A percentile compares a stretch with the other conserved stretches of the same genome.
These are phyloP conservation scores for Wallemia ichthyophaga DNA, from an alignment of 1,284 basidiomycete genomes.

Conservation along the genomic window DNA sequence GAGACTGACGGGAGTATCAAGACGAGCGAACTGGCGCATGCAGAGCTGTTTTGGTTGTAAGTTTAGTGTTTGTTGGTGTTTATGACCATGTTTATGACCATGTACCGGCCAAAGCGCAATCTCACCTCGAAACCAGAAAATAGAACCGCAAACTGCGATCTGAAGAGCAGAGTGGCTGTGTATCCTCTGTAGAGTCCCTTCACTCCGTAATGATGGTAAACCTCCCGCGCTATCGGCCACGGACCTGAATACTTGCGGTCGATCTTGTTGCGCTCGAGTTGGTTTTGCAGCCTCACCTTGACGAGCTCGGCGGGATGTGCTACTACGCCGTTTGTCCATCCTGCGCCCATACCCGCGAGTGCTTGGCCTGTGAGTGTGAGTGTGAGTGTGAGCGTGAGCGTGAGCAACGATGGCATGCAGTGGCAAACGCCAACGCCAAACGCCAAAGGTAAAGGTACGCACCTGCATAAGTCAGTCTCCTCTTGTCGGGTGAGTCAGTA, in stretches of 20 bases:
- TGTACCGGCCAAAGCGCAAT: too few species aligned
- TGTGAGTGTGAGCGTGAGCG: too few species aligned
- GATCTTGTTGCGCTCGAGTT: background rate
- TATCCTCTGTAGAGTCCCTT: background rate
- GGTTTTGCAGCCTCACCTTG: background rate
- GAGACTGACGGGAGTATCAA: background rate
- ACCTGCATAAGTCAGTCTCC: background rate
- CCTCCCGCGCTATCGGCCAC: background rate
- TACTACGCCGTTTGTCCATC: background rate
- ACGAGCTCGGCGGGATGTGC: background rate
- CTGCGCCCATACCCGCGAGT: background rate
- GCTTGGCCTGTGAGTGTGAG: too few species aligned
- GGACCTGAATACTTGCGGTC: background rate
- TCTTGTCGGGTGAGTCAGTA: background rate
- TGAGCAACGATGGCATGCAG: too few species aligned
- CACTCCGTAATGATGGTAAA: background rate
- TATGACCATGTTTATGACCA: too few species aligned
- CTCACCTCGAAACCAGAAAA: background rate
- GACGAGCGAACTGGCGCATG: background rate
- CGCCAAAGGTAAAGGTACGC: background rate
- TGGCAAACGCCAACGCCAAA: too few species aligned
- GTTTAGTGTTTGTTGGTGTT: too few species aligned
- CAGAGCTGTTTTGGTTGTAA: background rate
- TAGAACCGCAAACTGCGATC: background rate
- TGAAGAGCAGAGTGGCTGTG: background rate